phyloP scores from a whole-genome alignment of 768 basidiomycete species.

The Calvatia gigantea region DNA sequence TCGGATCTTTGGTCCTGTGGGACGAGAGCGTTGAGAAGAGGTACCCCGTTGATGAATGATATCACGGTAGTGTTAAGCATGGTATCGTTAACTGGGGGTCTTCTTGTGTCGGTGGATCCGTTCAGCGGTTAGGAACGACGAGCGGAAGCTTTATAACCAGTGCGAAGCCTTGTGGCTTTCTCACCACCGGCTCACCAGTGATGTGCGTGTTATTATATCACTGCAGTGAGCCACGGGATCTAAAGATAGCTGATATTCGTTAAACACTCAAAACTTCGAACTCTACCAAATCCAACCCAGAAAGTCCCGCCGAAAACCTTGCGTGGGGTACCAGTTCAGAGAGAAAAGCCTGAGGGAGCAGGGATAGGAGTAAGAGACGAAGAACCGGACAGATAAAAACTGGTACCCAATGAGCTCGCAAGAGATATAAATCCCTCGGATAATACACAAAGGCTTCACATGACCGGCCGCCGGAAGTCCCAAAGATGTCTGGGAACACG shows the following conservation, averaged over 20 bases:
- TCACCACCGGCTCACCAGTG: not conserved
- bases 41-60: not conserved
- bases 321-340: not conserved
- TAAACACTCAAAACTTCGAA: not conserved
- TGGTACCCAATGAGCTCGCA: not conserved
- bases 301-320: not conserved
- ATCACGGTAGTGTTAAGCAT: conserved; percentile 2
- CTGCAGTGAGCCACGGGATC: not conserved
- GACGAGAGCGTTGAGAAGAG: conserved; percentile 1
- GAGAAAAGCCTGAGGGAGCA: not conserved
- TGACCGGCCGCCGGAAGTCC: not conserved
- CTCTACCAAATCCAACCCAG: not conserved
- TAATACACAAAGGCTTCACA: not conserved
- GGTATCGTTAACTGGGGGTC: not conserved
- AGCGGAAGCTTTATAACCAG: not conserved
- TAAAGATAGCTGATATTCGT: not conserved
- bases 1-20: conserved; percentile 2
- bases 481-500: not conserved
- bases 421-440: not conserved
- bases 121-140: not conserved
- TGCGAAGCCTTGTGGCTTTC: not conserved
- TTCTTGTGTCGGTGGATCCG: not conserved
- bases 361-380: no score
- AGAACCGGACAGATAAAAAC: not conserved
- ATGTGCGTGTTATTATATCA: not conserved